Conservation (phyloP, 192 early-diverging fungal genomes). For the Linnemannia elongata region DNA sequence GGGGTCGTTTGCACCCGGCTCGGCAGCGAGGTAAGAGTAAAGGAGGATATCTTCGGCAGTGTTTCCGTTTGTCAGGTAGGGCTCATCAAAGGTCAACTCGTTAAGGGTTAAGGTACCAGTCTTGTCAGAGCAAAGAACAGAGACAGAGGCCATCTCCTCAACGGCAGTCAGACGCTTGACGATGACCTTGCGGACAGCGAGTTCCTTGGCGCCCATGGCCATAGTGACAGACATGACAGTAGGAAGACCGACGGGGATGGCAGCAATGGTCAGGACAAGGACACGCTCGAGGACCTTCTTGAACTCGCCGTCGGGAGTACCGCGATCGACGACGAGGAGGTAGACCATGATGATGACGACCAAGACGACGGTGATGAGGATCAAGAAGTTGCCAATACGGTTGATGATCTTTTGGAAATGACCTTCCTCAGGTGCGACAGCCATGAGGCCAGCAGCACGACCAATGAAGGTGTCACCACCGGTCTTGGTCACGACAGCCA, state of each 20-base stretch:
- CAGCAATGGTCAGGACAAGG: slow-evolving; percentile 86
- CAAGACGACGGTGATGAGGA: slow-evolving; percentile 83
- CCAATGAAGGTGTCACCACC: slow-evolving; percentile 94
- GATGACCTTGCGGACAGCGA: slow-evolving; percentile 94
- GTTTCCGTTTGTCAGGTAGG: slow-evolving; percentile 76
- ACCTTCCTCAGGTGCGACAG: slow-evolving; percentile 90
- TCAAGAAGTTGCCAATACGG: slow-evolving; percentile 92
- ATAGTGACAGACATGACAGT: slow-evolving; percentile 97
- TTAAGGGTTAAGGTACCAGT: slow-evolving; percentile 95
- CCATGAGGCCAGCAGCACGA: slow-evolving; percentile 91
- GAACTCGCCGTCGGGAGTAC: slow-evolving; percentile 25
- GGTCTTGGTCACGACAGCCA: slow-evolving; percentile 93
- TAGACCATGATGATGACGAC: slow-evolving; percentile 85
- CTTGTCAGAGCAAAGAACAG: slow-evolving; percentile 88
- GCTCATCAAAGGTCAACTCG: slow-evolving; percentile 93
- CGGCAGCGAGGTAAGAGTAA: slow-evolving; percentile 86
- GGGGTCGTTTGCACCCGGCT: slow-evolving; percentile 92
- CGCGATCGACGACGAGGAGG: slow-evolving; percentile 65
- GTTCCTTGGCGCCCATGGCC: slow-evolving; percentile 95
- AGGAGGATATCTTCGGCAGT: slow-evolving; percentile 86
- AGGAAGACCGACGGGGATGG: slow-evolving; percentile 94
- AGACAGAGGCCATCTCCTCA: slow-evolving; percentile 95
- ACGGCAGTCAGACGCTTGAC: slow-evolving; percentile 96
- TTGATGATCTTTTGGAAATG: slow-evolving; percentile 98
- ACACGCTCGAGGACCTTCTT: slow-evolving; percentile 71